phyloP scores from a whole-genome alignment of 73 alveolate genomes.

The Uronychia setigera region DNA sequence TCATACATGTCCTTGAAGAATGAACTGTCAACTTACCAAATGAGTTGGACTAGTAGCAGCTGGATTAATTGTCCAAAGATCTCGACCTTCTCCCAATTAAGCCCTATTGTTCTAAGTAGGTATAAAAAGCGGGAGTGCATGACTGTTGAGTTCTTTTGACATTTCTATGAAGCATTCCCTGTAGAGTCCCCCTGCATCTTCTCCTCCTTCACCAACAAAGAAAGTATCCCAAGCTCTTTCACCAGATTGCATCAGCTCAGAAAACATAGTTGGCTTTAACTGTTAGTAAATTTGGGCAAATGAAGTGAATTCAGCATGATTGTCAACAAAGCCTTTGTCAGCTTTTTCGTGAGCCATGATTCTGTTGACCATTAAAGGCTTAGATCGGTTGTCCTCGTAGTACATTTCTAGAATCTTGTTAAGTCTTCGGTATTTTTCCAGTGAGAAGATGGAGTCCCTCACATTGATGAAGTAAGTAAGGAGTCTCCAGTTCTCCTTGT shows the following conservation, averaged over 20 bases:
- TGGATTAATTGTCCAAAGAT: constrained; percentile 80
- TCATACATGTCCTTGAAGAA: constrained; percentile 78
- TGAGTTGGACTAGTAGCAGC: constrained; percentile 71
- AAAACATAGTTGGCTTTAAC: no score
- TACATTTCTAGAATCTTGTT: no score
- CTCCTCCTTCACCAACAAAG: constrained; percentile 76
- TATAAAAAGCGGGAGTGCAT: constrained; percentile 72
- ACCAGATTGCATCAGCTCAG: no score
- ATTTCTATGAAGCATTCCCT: constrained; percentile 78
- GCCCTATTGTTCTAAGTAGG: constrained; percentile 76
- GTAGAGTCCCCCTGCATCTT: constrained; percentile 87
- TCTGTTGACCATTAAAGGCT: not conserved
- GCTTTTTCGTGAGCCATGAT: not conserved
- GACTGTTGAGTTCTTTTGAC: constrained; percentile 73
- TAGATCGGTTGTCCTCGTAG: no score
- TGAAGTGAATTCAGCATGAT: not conserved
- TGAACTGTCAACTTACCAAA: no score
- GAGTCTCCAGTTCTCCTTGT: not conserved
- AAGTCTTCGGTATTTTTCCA: no score
- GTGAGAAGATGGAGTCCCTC: not conserved
- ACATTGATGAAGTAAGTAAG: not conserved
- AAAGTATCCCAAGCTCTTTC: constrained; percentile 59
- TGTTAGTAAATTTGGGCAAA: not conserved
- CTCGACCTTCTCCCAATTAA: constrained; percentile 82
- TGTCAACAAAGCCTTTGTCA: not conserved